Conservation (phyloP, 768 basidiomycete species). For the Cyathus striatus region DNA sequence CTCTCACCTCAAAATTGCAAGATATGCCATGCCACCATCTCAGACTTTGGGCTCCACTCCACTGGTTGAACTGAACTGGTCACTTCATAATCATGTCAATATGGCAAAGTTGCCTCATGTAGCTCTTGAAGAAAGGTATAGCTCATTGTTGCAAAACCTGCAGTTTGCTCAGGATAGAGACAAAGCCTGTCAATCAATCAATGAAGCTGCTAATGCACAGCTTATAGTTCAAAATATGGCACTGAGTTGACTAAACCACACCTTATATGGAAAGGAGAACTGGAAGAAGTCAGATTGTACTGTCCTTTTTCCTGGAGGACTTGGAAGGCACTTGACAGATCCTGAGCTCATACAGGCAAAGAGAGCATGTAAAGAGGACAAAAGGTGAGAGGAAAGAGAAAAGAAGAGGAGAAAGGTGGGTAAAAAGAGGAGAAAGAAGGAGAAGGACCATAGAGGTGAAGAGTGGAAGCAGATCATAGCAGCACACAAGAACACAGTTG, state of each 20-base stretch:
- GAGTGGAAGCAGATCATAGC: neutral
- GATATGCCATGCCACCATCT: neutral
- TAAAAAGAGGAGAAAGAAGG: conserved; percentile 1
- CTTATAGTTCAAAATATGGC: conserved; percentile 14
- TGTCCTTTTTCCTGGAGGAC: conserved; percentile 6
- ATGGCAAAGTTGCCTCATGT: too few species aligned
- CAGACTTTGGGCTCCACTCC: neutral
- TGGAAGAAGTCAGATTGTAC: conserved; percentile 6
- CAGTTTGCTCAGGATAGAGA: too few species aligned
- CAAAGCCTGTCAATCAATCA: conserved; percentile 12
- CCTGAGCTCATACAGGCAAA: conserved; percentile 3
- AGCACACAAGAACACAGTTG: neutral
- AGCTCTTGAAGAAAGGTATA: too few species aligned
- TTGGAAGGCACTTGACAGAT: conserved; percentile 5
- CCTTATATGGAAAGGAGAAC: conserved; percentile 12
- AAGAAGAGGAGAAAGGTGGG: neutral
- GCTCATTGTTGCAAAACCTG: too few species aligned
- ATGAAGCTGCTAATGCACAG: conserved; percentile 10
- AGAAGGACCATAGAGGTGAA: conserved; percentile 2
- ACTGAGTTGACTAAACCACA: conserved; percentile 7
- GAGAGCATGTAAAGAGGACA: neutral
- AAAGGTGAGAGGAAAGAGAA: conserved; percentile 5
- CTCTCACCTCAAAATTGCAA: neutral
- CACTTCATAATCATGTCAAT: too few species aligned
- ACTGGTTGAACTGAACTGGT: conserved; percentile 11